Base-by-base conservation (phyloP, 2,329 filamentous ascomycete genomes). In the Trichoderma lentiforme region DNA sequence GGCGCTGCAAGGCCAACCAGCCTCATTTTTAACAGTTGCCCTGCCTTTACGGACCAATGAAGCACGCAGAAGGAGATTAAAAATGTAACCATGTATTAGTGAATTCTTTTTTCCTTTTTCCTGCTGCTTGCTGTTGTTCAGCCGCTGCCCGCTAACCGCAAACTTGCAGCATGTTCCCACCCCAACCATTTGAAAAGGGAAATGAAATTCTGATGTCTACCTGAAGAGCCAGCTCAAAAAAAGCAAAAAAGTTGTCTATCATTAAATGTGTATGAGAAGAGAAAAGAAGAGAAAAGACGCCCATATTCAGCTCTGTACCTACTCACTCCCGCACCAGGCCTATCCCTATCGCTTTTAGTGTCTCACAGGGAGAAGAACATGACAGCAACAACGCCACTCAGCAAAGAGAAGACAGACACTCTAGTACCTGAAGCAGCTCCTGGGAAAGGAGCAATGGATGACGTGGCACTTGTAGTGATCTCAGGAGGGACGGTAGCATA, bases 191-290 rank as follows among this genome's bases (percentile, higher is more conserved):
- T 57, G 12, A 14, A 51, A 39, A 43, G 26, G 21, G 56, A 47
- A 39, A 58, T 68, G 26, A 18, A 51, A 51, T 8, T 30, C 15
- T 7, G n/a, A 30, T 60, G 47, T 60, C 56, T 51, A 68, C 18
- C 65, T 68, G 26, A 58, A 68, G 53, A 47, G 53, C 65, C 28
- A n/a, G 32, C 65, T 30, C 28, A 62, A 43, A 70, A 70, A 70
- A 57, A 11, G 14, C 61, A 71, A 67, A 67, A 61, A 32, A 39
- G 15, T 18, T n/a, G n/a, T 56, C 70, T 61, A 71, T 67, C 56
- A 71, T 67, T 71, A 71, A 71, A 53, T 65, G 56, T 61, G 56
- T 71, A 56, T 61, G 39, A 53, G 56, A 60, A 56, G 39, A 53
- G 43, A 53, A 43, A 43, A 64, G 34, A 64, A 43, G 32, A 64